Base-by-base conservation (phyloP, 208 protist species). In the Acanthamoeba triangularis region DNA sequence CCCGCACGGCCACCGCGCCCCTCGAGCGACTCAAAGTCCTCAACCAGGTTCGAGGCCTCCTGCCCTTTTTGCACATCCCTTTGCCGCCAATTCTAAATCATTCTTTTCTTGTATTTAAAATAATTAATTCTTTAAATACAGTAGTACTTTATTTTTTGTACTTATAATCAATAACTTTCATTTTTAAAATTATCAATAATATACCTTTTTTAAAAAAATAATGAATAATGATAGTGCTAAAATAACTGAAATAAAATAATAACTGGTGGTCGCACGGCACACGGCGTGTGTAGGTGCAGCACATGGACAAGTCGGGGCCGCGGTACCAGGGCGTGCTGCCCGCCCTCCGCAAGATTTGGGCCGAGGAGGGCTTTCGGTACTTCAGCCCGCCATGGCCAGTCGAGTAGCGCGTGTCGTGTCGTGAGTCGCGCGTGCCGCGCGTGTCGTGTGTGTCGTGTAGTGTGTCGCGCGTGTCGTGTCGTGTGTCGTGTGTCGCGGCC, bases 11-110 rank as follows among this genome's bases (percentile, higher is more conserved):
- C 25, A 99, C 99, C 87, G 98, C 98, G 2, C 99, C 99, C 4
- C 98, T 98, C 14, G 99, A 99, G 93, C 97, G 98, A 18, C 97
- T 99, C 33, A 99, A 99, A 95, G 99, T 99, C 74, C 98, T 99
- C 49, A 99, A 99, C 74, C 98, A 99, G 94, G 98, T 99, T 97
- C 54, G 18, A 16, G 11, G n/a, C n/a, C n/a, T n/a, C n/a, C n/a
- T n/a, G n/a, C n/a, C n/a, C n/a, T n/a, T 82, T 33, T 37, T 82
- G 20, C n/a, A 20, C 44, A 25, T 54, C n/a, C 44, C 44, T 82
- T 82, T 82, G 65, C 30, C 65, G 13, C 7, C 61, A n/a, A 67
- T 67, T 18, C 61, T n/a, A 67, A 67, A 7, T n/a, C 28, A 41
- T 41, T 18, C 49, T 72, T 10, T 28, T 10, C n/a, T 35, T 37